These are phyloP conservation scores for Talaromyces sp. DNA, from an alignment of 2,329 filamentous ascomycete species.

Conservation along the genomic window DNA sequence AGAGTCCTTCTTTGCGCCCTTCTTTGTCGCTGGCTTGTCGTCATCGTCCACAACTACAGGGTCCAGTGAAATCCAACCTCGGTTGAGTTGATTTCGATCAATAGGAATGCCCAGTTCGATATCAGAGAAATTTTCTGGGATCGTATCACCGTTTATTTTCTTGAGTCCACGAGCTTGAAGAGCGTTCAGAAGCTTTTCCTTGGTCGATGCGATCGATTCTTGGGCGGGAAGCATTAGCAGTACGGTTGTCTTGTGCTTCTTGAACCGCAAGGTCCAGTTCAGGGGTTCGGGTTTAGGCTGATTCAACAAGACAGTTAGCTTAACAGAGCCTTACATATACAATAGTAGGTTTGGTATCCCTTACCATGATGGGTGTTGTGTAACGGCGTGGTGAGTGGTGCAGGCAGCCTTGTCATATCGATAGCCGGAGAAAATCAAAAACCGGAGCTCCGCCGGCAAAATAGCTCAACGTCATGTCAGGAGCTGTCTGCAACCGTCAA, in stretches of 20 bases:
- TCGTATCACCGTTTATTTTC: slow-evolving; percentile 30
- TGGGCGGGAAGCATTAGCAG: slow-evolving; percentile 60
- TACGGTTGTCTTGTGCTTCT: slow-evolving; percentile 65
- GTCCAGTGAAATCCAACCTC: slow-evolving; percentile 45
- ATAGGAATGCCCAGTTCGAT: slow-evolving; percentile 44
- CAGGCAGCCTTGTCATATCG: neutral
- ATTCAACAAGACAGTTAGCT: neutral
- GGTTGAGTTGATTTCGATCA: slow-evolving; percentile 43
- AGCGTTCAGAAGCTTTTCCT: slow-evolving; percentile 52
- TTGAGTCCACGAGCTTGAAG: slow-evolving; percentile 42
- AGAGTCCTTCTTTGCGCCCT: slow-evolving; percentile 17
- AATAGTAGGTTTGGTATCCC: neutral
- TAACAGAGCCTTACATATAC: neutral
- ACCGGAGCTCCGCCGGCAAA: neutral
- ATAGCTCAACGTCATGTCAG: neutral
- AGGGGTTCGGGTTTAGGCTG: slow-evolving; percentile 34
- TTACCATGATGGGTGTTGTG: slow-evolving; percentile 12
- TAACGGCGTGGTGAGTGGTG: neutral
- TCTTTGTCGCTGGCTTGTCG: slow-evolving; percentile 10
- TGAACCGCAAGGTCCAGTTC: slow-evolving; percentile 64
- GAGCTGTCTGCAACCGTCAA: neutral
- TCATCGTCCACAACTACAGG: slow-evolving; percentile 22
- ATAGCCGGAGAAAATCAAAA: neutral
- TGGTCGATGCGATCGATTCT: slow-evolving; percentile 52
- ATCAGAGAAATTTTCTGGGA: slow-evolving; percentile 34